Conservation (phyloP, 345 rosid species). For the Aegle marmelos region DNA sequence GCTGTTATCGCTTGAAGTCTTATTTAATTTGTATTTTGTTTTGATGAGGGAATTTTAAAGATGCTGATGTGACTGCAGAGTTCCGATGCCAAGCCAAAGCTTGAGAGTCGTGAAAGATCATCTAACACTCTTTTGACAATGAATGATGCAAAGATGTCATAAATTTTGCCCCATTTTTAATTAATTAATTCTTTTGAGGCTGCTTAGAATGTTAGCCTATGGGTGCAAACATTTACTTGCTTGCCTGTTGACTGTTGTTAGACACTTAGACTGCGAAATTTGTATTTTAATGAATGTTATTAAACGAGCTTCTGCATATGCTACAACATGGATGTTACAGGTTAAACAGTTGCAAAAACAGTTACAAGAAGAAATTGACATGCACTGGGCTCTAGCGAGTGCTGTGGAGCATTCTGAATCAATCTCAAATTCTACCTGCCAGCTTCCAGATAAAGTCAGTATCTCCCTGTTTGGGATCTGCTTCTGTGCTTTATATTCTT, state of each 20-base stretch:
- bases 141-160: background rate
- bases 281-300: background rate
- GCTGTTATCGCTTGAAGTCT: background rate
- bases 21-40: background rate
- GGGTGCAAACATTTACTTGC: background rate
- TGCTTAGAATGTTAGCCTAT: background rate
- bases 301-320: slow-evolving; percentile 4
- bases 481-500: background rate
- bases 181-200: background rate
- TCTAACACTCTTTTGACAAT: background rate
- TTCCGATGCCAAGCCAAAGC: background rate
- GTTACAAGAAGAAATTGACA: slow-evolving; percentile 70
- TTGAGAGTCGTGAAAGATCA: background rate
- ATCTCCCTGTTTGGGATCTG: slow-evolving; percentile 14
- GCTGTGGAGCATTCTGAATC: slow-evolving; percentile 64
- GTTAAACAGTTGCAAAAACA: slow-evolving; percentile 61
- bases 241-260: background rate
- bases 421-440: slow-evolving; percentile 47
- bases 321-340: slow-evolving; percentile 35
- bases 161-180: background rate
- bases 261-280: background rate
- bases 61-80: background rate
- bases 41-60: background rate
- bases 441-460: slow-evolving; percentile 70
- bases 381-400: slow-evolving; percentile 61